Conservation (phyloP, 2,329 filamentous ascomycete species). For the Coniochaeta sp. region DNA sequence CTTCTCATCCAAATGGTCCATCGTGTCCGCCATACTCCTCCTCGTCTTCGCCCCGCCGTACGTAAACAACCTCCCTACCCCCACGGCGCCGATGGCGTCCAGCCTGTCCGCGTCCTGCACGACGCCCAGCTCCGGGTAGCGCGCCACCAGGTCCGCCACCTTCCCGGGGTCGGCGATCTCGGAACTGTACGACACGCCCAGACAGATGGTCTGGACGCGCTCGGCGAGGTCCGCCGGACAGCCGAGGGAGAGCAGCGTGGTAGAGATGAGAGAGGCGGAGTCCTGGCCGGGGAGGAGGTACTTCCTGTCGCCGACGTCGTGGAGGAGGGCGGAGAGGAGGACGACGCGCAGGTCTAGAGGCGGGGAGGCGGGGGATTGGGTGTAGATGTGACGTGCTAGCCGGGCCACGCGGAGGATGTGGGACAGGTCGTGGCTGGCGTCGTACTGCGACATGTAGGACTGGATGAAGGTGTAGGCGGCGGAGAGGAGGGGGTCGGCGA, state of each 20-base stretch:
- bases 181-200: constrained; percentile 69
- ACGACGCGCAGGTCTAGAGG: constrained; percentile 46
- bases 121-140: constrained; percentile 68
- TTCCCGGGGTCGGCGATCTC: constrained; percentile 64
- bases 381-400: constrained; percentile 61
- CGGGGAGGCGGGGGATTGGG: constrained; percentile 26
- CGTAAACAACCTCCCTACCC: constrained; percentile 70
- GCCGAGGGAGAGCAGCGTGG: constrained; percentile 49
- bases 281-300: constrained; percentile 57
- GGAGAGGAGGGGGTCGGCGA: constrained; percentile 37
- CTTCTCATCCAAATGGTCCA: constrained; percentile 74
- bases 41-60: constrained; percentile 60
- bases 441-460: constrained; percentile 69
- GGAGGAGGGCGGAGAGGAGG: constrained; percentile 67
- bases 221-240: constrained; percentile 50
- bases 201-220: constrained; percentile 64
- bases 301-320: constrained; percentile 85
- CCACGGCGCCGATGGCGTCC: constrained; percentile 85
- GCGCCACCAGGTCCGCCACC: constrained; percentile 49
- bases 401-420: constrained; percentile 75
- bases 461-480: constrained; percentile 56
- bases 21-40: constrained; percentile 52
- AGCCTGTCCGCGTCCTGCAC: constrained; percentile 90
- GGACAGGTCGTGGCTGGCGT: constrained; percentile 80
- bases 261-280: constrained; percentile 44